Evolutionary conservation across 495 filamentous ascomycete genomes (phyloP), one percentile per base, ranked within the genome.

Genomic region (Cryomyces antarcticus): DNA sequence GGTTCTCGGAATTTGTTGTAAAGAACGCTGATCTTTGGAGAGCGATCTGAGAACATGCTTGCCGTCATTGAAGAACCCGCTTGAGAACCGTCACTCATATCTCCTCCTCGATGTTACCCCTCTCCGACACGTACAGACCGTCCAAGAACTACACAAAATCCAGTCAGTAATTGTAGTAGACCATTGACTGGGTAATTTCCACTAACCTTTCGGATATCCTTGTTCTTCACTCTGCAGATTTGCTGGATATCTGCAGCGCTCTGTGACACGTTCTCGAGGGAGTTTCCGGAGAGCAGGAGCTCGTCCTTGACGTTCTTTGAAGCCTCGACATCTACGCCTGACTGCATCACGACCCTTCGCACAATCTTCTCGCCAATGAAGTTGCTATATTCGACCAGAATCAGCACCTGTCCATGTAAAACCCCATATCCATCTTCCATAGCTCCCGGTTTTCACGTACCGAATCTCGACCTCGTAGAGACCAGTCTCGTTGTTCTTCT

Each of bases 351-450:
- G 52, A 97, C 78, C 52, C 74, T 74, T 57, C 89, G 86, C 58
- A 96, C 82, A 62, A 93, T 88, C 83, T 97, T 97, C 81, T 97
- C 89, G 62, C 89, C 89, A 58, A 97, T 75, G 73, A 96, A 97
- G 74, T 97, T 97, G 61, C 87, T 89, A 57, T 51, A 44, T n/a
- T 30, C 39, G 46, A 41, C 38, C 39, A 37, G 11, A 30, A 41
- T 39, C 37, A 30, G 36, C 41, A 7, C 17, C 17, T 2, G 17
- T 24, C 17, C 17, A 24, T 2, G 17, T 24, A 24, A 24, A 24
- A 24, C n/a, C 41, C 11, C n/a, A 39, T 13, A 39, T 39, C 9
- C 11, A 39, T 46, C 42, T 42, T 37, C 28, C 28, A 31, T 37
- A 5, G 28, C 31, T 13, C 31, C 27, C 28, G n/a, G 4, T 12